phyloP scores from a whole-genome alignment of 306 rosid genomes.

The Ochetophila trinervis region DNA sequence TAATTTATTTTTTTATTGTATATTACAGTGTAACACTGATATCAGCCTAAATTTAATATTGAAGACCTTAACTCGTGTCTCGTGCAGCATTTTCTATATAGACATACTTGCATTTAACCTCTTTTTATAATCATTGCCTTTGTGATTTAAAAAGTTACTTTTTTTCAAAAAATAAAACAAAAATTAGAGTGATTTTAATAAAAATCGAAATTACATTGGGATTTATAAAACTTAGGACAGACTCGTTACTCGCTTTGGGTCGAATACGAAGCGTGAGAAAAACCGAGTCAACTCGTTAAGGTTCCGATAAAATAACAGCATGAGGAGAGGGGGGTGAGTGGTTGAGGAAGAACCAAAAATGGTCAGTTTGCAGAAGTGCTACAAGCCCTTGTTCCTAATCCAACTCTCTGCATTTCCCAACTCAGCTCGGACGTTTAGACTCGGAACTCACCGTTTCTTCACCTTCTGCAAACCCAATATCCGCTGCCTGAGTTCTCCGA shows the following conservation, averaged over 20 bases:
- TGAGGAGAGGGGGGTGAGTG: not conserved
- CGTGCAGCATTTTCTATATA: too few relatives aligned
- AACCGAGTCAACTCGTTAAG: slow-evolving; percentile 8
- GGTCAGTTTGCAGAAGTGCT: slow-evolving; percentile 63
- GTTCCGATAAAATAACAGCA: not conserved
- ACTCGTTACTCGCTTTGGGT: not conserved
- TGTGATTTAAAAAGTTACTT: too few relatives aligned
- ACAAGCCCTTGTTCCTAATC: slow-evolving; percentile 47
- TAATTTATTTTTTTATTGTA: too few relatives aligned
- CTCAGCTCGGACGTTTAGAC: slow-evolving; percentile 32
- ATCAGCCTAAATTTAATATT: too few relatives aligned
- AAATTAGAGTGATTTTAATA: too few relatives aligned
- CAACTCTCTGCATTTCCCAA: slow-evolving; percentile 11
- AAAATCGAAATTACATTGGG: too few relatives aligned
- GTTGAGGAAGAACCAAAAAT: slow-evolving; percentile 16
- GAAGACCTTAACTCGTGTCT: too few relatives aligned
- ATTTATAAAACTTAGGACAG: not conserved
- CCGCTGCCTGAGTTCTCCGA: slow-evolving; percentile 33
- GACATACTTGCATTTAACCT: too few relatives aligned
- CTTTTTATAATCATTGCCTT: too few relatives aligned
- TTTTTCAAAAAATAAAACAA: too few relatives aligned
- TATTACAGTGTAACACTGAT: too few relatives aligned
- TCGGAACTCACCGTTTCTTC: slow-evolving; percentile 19
- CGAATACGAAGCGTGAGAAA: too few relatives aligned
- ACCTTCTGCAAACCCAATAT: slow-evolving; percentile 25